Percentiles rank a stretch among this genome's conserved stretches.
phyloP scores from a whole-genome alignment of 208 protist genomes.

The Strigomonas oncopelti region DNA sequence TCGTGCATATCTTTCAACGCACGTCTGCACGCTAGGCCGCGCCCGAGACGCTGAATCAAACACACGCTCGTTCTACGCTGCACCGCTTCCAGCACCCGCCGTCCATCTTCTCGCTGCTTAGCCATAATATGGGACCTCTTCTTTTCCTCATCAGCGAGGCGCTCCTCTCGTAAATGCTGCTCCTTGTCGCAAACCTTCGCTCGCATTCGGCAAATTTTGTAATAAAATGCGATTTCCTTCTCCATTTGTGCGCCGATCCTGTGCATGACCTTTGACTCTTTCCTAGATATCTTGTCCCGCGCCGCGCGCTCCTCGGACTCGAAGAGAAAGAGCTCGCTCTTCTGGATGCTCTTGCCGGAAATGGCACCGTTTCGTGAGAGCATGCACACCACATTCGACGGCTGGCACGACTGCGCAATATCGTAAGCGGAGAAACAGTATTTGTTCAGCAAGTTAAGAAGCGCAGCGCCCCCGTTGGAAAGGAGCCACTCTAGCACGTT shows the following conservation, averaged over 20 bases:
- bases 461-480: conserved; percentile 7
- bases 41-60: not conserved
- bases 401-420: conserved; percentile 21
- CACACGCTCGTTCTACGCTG: not conserved
- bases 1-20: too few species aligned
- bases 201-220: not conserved
- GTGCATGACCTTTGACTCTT: not conserved
- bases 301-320: not conserved
- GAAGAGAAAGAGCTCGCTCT: not conserved
- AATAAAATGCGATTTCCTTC: not conserved
- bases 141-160: not conserved
- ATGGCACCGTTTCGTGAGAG: conserved; percentile 15
- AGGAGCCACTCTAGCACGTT: conserved; percentile 45
- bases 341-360: conserved; percentile 13
- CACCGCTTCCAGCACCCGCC: not conserved
- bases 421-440: conserved; percentile 43
- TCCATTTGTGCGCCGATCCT: not conserved
- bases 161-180: not conserved
- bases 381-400: conserved; percentile 13
- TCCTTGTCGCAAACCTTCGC: not conserved
- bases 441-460: conserved; percentile 32
- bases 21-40: too few species aligned
- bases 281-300: not conserved
- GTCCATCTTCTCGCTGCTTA: not conserved
- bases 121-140: not conserved